phyloP scores from a whole-genome alignment of 192 early-diverging fungal species.

The Coemansia sp. region DNA sequence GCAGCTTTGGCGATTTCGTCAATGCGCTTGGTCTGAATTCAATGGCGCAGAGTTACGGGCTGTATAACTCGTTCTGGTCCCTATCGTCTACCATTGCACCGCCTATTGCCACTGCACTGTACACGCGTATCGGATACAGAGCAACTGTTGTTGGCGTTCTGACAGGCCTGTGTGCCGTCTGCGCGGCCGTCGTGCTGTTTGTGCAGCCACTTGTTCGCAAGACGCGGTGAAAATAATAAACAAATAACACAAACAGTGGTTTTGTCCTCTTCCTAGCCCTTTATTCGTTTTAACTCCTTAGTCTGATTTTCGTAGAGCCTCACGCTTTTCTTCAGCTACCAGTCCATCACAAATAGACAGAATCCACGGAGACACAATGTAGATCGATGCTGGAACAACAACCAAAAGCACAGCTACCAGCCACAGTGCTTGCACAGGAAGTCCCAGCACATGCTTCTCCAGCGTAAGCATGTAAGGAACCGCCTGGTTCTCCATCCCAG shows the following conservation, averaged over 20 bases:
- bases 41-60: conserved; percentile 47
- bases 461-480: conserved; percentile 32
- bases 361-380: conserved; percentile 22
- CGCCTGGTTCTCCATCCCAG: conserved; percentile 17
- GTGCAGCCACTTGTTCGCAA: conserved; percentile 7
- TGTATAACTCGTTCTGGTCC: conserved; percentile 50
- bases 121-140: conserved; percentile 41
- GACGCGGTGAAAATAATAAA: background rate
- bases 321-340: conserved; percentile 18
- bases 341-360: conserved; percentile 18
- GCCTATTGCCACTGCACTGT: conserved; percentile 41
- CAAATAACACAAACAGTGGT: no score
- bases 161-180: conserved; percentile 22
- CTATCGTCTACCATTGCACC: conserved; percentile 36
- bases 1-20: conserved; percentile 55
- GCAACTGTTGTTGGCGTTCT: conserved; percentile 27
- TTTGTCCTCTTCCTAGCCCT: no score
- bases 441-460: conserved; percentile 40
- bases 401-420: conserved; percentile 29
- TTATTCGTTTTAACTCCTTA: background rate
- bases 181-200: conserved; percentile 16
- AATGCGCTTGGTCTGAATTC: conserved; percentile 41
- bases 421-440: conserved; percentile 36
- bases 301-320: background rate
- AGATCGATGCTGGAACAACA: conserved; percentile 16